These are phyloP conservation scores for Pilasporangium apinafurcum DNA, from an alignment of 352 stramenopile genomes.

Conservation along the genomic window DNA sequence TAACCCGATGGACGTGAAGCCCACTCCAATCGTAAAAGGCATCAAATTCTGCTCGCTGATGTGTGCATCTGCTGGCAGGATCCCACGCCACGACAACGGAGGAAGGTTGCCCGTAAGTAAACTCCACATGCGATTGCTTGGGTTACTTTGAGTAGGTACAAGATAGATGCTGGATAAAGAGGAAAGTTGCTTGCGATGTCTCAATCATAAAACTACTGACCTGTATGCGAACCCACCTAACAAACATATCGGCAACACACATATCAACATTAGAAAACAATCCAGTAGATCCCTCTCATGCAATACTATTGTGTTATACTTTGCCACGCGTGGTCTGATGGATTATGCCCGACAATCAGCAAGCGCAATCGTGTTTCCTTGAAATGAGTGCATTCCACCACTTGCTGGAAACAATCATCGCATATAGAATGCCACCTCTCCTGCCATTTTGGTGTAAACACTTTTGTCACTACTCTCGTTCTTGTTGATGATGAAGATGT, in stretches of 20 bases:
- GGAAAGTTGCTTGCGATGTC: not conserved
- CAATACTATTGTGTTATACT: conserved; percentile 14
- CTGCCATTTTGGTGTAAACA: conserved; percentile 49
- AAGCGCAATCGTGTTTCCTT: conserved; percentile 60
- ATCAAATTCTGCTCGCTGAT: conserved; percentile 74
- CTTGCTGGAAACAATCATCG: conserved; percentile 49
- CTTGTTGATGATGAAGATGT: not conserved
- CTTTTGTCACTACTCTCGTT: not conserved
- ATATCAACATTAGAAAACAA: not conserved
- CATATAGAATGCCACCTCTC: conserved; percentile 82
- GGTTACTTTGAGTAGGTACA: conserved; percentile 48
- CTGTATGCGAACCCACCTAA: conserved; percentile 59
- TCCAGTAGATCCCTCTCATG: not conserved
- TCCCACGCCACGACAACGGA: conserved; percentile 45
- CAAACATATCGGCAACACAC: not conserved
- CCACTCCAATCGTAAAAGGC: conserved; percentile 52
- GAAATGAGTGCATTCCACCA: conserved; percentile 49
- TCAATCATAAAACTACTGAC: conserved; percentile 4
- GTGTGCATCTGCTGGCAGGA: conserved; percentile 43
- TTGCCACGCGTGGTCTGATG: conserved; percentile 86
- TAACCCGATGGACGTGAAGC: conserved; percentile 78
- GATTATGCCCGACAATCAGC: conserved; percentile 87
- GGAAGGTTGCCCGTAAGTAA: conserved; percentile 65
- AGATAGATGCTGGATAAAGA: not conserved
- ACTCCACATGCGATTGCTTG: conserved; percentile 87